Conservation (phyloP, 768 basidiomycete genomes). For the Boletus sensibilis region DNA sequence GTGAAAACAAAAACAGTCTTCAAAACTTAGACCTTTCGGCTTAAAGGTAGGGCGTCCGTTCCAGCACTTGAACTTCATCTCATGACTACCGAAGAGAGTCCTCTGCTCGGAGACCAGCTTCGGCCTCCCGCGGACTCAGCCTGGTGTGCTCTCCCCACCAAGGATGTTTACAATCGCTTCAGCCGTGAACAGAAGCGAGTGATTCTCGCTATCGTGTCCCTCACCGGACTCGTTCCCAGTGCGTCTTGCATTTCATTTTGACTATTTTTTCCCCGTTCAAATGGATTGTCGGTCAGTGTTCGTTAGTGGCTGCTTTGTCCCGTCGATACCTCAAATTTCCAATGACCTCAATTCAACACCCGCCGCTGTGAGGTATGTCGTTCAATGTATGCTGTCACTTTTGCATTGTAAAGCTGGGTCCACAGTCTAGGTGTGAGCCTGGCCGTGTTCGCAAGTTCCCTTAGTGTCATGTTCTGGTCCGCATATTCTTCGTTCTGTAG, state of each 20-base stretch:
- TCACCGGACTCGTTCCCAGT: slow-evolving; percentile 65
- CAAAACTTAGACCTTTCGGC: background rate
- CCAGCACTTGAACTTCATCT: background rate
- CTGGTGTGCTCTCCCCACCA: slow-evolving; percentile 3
- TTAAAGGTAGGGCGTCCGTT: background rate
- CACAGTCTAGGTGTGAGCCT: slow-evolving; percentile 50
- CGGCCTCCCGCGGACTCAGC: background rate
- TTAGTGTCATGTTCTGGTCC: slow-evolving; percentile 52
- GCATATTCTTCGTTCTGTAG: slow-evolving; percentile 51
- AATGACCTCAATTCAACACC: slow-evolving; percentile 58
- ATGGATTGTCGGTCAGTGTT: slow-evolving; percentile 47
- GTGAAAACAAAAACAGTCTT: background rate
- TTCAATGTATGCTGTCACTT: background rate
- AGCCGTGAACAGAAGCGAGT: slow-evolving; percentile 45
- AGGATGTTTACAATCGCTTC: slow-evolving; percentile 60
- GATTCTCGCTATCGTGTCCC: slow-evolving; percentile 58
- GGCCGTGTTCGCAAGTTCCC: slow-evolving; percentile 43
- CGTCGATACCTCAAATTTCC: slow-evolving; percentile 73
- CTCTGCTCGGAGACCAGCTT: slow-evolving; percentile 19
- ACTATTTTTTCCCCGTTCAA: background rate
- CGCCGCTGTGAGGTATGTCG: slow-evolving; percentile 51
- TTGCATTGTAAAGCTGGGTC: background rate
- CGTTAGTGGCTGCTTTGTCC: slow-evolving; percentile 66
- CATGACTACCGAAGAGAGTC: slow-evolving; percentile 32
- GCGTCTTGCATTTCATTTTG: slow-evolving; percentile 17